Evolutionary conservation across 2,329 filamentous ascomycete species (phyloP).

Genomic region (Lachnellula arida): DNA sequence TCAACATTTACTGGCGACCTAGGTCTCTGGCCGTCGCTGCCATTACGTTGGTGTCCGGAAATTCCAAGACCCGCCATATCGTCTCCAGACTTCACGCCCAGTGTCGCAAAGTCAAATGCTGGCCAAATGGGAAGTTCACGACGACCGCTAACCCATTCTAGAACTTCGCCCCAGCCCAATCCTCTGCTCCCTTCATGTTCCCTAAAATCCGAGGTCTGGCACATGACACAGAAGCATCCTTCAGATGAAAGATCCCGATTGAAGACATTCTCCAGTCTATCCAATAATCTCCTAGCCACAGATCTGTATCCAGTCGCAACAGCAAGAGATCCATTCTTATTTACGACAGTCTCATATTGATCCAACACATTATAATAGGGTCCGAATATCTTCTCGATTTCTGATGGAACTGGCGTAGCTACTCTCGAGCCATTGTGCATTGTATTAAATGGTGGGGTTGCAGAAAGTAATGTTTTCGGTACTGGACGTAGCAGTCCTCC

Average conservation of each 20-base stretch:
- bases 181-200: conserved; percentile 52
- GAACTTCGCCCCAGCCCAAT: conserved; percentile 89
- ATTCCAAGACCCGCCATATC: conserved; percentile 53
- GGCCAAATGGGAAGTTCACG: conserved; percentile 85
- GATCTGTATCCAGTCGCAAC: conserved; percentile 94
- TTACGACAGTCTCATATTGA: conserved; percentile 77
- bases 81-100: conserved; percentile 56
- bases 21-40: conserved; percentile 54
- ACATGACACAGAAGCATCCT: conserved; percentile 83
- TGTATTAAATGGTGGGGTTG: conserved; percentile 45
- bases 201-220: conserved; percentile 50
- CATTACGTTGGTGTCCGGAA: conserved; percentile 46
- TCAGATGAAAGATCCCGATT: conserved; percentile 84
- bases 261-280: conserved; percentile 91
- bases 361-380: conserved; percentile 80
- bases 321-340: conserved; percentile 81
- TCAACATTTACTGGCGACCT: conserved; percentile 71
- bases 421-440: conserved; percentile 44
- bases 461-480: conserved; percentile 68
- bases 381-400: conserved; percentile 71
- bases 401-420: conserved; percentile 36
- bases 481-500: conserved; percentile 72
- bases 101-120: conserved; percentile 68
- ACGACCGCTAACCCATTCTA: conserved; percentile 87
- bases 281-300: conserved; percentile 82